These are phyloP conservation scores for Pichia exigua DNA, from an alignment of 805 yeast genomes.

Conservation along the genomic window DNA sequence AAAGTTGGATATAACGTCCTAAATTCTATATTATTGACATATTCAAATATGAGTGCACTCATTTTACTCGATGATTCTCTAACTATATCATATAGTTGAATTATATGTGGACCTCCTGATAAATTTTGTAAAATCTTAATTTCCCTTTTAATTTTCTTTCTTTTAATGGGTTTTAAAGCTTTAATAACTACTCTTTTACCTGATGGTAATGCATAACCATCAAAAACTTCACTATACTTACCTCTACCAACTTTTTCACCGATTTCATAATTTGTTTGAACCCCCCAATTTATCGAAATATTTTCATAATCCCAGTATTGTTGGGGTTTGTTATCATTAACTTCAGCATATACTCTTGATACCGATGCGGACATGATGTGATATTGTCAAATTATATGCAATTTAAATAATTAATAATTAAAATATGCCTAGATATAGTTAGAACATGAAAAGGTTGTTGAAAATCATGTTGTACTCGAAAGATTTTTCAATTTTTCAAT, in stretches of 20 bases:
- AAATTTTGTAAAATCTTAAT: conserved; percentile 80
- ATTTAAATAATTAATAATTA: too few species aligned
- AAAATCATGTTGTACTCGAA: neutral
- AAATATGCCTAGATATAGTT: too few species aligned
- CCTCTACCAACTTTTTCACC: conserved; percentile 84
- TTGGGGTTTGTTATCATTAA: conserved; percentile 55
- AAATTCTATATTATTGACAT: conserved; percentile 76
- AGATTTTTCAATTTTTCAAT: neutral
- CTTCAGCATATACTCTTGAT: conserved; percentile 65
- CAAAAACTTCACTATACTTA: conserved; percentile 91
- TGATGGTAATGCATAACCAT: conserved; percentile 63
- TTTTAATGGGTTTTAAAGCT: conserved; percentile 86
- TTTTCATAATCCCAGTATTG: conserved; percentile 86
- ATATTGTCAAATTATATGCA: too few species aligned
- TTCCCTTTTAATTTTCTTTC: conserved; percentile 86
- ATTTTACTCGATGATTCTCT: conserved; percentile 73
- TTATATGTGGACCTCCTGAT: conserved; percentile 76
- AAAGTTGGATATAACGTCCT: conserved; percentile 74
- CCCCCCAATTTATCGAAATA: conserved; percentile 53
- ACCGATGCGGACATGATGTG: conserved; percentile 11
- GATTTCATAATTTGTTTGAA: conserved; percentile 51
- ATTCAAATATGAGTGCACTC: conserved; percentile 83
- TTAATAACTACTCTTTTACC: conserved; percentile 71
- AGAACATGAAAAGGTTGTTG: neutral
- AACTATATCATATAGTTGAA: conserved; percentile 72